Evolutionary conservation across 2,329 filamentous ascomycete species (phyloP).

Genomic region (Dothiorella sarmentorum): DNA sequence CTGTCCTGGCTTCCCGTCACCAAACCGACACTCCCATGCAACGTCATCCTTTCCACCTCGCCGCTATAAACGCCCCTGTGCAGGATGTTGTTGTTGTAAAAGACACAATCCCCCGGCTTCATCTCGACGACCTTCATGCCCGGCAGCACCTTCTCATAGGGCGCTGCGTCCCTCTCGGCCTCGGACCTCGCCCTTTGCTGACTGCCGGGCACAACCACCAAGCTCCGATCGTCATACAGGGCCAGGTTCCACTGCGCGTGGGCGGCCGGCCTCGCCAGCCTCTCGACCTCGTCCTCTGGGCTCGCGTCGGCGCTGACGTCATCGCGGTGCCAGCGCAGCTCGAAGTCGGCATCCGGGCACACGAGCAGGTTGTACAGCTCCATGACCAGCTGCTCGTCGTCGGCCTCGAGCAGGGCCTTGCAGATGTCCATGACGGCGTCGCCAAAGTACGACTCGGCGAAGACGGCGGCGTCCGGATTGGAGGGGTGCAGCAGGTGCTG

Average conservation of each 20-base stretch:
- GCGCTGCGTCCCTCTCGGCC: constrained; percentile 63
- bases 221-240: constrained; percentile 66
- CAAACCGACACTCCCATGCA: constrained; percentile 70
- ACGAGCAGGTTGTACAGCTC: constrained; percentile 86
- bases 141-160: constrained; percentile 60
- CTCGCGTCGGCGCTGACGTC: constrained; percentile 68
- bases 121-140: constrained; percentile 64
- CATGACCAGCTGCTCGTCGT: constrained; percentile 66
- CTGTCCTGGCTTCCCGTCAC: constrained; percentile 52
- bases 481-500: constrained; percentile 78
- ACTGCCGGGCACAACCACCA: constrained; percentile 74
- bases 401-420: constrained; percentile 55
- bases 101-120: constrained; percentile 72
- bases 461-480: constrained; percentile 59
- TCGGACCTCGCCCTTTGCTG: constrained; percentile 70
- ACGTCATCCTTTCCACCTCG: constrained; percentile 60
- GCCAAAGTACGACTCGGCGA: constrained; percentile 70
- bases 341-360: constrained; percentile 66
- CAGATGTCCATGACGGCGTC: constrained; percentile 34
- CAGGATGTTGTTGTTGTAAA: constrained; percentile 88
- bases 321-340: constrained; percentile 80
- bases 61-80: constrained; percentile 66
- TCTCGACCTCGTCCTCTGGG: constrained; percentile 62
- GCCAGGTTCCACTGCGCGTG: constrained; percentile 89
- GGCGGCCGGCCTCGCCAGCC: constrained; percentile 59